These are phyloP conservation scores for Nicotiana otophora DNA, from an alignment of 257 asterid species.

Conservation along the genomic window DNA sequence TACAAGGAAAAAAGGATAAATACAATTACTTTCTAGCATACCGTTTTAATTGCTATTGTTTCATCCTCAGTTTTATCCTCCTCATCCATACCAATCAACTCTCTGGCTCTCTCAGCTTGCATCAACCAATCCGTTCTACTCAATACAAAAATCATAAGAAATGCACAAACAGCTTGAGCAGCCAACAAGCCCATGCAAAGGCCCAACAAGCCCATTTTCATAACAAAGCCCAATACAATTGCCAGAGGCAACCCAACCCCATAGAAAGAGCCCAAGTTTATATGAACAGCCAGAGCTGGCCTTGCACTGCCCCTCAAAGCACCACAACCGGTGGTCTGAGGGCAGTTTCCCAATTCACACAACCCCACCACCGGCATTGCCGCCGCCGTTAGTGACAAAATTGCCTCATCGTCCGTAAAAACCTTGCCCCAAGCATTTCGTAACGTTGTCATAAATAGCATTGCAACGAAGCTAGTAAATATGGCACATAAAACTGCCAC, in stretches of 20 bases:
- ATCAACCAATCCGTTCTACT: constrained; percentile 44
- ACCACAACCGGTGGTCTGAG: constrained; percentile 71
- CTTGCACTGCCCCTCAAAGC: constrained; percentile 62
- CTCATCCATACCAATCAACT: constrained; percentile 29
- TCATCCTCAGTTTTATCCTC: not conserved
- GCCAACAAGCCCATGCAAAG: constrained; percentile 49
- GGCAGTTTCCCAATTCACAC: constrained; percentile 72
- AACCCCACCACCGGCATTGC: constrained; percentile 60
- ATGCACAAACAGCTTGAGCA: constrained; percentile 48
- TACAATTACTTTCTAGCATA: not conserved
- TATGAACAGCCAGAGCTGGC: constrained; percentile 40
- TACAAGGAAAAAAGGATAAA: not conserved
- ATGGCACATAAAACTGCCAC: constrained; percentile 36
- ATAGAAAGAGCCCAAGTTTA: constrained; percentile 59
- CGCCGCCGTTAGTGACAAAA: constrained; percentile 32
- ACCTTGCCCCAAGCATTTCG: constrained; percentile 35
- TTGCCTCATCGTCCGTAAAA: constrained; percentile 38
- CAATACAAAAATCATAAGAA: constrained; percentile 32
- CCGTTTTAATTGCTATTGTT: not conserved
- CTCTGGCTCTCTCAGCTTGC: constrained; percentile 38
- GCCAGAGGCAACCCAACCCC: constrained; percentile 62
- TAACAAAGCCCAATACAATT: constrained; percentile 32
- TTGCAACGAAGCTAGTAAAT: constrained; percentile 30
- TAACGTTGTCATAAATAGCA: constrained; percentile 25
- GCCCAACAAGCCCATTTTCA: constrained; percentile 48